These are phyloP conservation scores for Zygotorulaspora sp. DNA, from an alignment of 805 yeast genomes.

Conservation along the genomic window DNA sequence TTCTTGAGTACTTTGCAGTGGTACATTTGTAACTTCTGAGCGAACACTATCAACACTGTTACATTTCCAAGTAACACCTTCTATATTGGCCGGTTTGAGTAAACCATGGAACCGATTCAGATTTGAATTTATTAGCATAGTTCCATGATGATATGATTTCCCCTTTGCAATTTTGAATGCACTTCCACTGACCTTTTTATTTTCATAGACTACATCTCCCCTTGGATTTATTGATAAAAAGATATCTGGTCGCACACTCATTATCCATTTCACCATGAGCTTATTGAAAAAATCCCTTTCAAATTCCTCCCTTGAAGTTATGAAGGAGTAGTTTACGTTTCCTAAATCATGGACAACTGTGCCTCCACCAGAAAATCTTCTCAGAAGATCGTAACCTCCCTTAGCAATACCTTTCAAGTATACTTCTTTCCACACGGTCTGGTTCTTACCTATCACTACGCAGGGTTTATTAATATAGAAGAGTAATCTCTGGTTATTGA, in stretches of 20 bases:
- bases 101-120: slow-evolving; percentile 56
- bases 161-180: slow-evolving; percentile 84
- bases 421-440: slow-evolving; percentile 88
- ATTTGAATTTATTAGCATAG: slow-evolving; percentile 74
- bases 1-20: slow-evolving; percentile 38
- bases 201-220: slow-evolving; percentile 67
- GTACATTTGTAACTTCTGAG: slow-evolving; percentile 70
- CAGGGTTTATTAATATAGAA: slow-evolving; percentile 77
- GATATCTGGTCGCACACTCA: slow-evolving; percentile 8
- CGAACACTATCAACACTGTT: slow-evolving; percentile 71
- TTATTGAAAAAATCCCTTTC: slow-evolving; percentile 52
- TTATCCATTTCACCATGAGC: slow-evolving; percentile 40
- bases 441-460: slow-evolving; percentile 94
- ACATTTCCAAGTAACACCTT: slow-evolving; percentile 43
- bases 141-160: slow-evolving; percentile 90
- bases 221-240: slow-evolving; percentile 56
- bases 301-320: slow-evolving; percentile 65
- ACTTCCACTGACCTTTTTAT: slow-evolving; percentile 78
- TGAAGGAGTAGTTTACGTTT: slow-evolving; percentile 79
- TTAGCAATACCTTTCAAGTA: slow-evolving; percentile 52
- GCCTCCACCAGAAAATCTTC: slow-evolving; percentile 93
- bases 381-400: slow-evolving; percentile 56
- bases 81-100: slow-evolving; percentile 44
- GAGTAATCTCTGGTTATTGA: slow-evolving; percentile 49
- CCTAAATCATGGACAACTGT: slow-evolving; percentile 93